phyloP scores from a whole-genome alignment of 2,329 filamentous ascomycete species.

The Bisporella sp. region DNA sequence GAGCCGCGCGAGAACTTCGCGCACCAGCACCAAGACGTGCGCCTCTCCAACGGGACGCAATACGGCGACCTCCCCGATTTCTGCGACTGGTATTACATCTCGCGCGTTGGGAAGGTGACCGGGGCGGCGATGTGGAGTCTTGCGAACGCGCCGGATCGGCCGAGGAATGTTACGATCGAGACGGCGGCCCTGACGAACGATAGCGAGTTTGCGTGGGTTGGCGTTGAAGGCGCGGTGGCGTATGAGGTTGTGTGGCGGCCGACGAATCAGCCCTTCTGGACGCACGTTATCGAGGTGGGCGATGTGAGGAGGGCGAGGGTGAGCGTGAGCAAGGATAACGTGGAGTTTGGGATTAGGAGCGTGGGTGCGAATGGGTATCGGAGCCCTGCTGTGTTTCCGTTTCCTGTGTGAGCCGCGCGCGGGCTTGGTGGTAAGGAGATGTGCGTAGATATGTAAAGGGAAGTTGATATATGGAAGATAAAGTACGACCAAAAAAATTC shows the following conservation, averaged over 20 bases:
- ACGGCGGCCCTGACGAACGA: constrained; percentile 18
- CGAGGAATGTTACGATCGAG: constrained; percentile 41
- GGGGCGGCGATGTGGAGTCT: constrained; percentile 45
- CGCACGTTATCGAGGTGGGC: constrained; percentile 41
- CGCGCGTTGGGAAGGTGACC: constrained; percentile 47
- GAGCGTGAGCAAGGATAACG: constrained; percentile 47
- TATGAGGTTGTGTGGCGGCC: constrained; percentile 46
- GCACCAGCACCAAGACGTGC: constrained; percentile 49
- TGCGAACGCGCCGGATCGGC: constrained; percentile 42
- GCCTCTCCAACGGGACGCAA: constrained; percentile 40
- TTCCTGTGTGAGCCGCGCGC: not conserved
- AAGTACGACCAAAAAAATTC: too few species aligned
- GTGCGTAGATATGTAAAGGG: too few species aligned
- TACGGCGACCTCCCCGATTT: constrained; percentile 50
- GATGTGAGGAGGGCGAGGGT: constrained; percentile 37
- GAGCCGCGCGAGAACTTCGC: constrained; percentile 49
- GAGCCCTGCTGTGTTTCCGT: constrained; percentile 32
- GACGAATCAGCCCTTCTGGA: constrained; percentile 31
- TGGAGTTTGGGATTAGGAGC: constrained; percentile 47
- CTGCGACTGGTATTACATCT: constrained; percentile 46
- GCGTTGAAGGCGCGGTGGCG: constrained; percentile 45
- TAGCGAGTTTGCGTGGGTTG: constrained; percentile 33
- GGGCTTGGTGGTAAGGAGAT: too few species aligned
- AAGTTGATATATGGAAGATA: too few species aligned
- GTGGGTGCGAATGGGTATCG: constrained; percentile 42